Percentiles rank a stretch among this genome's conserved stretches.
These are phyloP conservation scores for Penicillium sp. DNA, from an alignment of 2,329 filamentous ascomycete genomes.

Conservation along the genomic window DNA sequence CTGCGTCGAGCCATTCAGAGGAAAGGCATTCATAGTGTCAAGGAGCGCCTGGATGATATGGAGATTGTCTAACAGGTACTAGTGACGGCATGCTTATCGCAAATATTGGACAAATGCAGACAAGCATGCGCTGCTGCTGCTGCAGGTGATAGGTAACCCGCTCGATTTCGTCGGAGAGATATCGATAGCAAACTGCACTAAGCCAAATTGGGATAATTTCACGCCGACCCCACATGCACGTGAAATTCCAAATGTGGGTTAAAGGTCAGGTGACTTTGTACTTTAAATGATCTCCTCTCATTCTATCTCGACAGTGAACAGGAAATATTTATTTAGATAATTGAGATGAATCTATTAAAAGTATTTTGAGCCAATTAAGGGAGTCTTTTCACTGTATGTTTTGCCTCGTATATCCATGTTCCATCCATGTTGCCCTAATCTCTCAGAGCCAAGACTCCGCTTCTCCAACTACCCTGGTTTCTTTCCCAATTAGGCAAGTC, in stretches of 20 bases:
- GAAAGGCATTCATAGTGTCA: slow-evolving; percentile 12
- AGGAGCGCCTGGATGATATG: background rate
- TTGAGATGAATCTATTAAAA: background rate
- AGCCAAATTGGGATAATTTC: slow-evolving; percentile 22
- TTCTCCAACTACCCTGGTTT: slow-evolving; percentile 1
- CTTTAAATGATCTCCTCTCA: background rate
- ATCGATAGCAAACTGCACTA: slow-evolving; percentile 22
- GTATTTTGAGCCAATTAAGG: no score
- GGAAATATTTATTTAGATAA: no score
- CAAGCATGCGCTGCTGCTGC: slow-evolving; percentile 3
- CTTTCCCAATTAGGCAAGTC: slow-evolving; percentile 30
- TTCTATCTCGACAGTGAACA: no score
- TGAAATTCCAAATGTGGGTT: slow-evolving; percentile 11
- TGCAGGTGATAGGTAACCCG: background rate
- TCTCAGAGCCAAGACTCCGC: background rate
- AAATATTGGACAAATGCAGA: slow-evolving; percentile 4
- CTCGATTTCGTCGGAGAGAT: slow-evolving; percentile 16
- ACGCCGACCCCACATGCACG: slow-evolving; percentile 16
- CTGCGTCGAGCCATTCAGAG: slow-evolving; percentile 10
- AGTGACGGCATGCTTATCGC: slow-evolving; percentile 9
- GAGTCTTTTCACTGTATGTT: no score
- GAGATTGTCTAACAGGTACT: background rate
- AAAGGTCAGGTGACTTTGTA: background rate
- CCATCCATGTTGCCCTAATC: background rate
- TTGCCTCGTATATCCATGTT: background rate